Base-by-base conservation (phyloP, 352 stramenopile genomes). In the Peronospora belbahrii region DNA sequence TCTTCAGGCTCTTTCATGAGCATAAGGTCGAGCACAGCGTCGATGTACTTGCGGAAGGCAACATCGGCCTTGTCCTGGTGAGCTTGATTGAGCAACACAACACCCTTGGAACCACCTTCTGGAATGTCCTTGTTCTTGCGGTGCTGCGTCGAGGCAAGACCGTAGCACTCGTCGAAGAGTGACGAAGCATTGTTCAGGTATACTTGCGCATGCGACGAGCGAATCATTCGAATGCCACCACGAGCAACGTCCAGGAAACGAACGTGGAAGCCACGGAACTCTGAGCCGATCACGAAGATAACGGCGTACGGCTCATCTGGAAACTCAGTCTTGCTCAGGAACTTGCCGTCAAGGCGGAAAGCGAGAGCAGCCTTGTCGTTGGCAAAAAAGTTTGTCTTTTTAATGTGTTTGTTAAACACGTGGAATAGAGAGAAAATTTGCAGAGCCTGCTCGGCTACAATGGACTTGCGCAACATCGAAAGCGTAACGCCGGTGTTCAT, bases 81-180 rank as follows among this genome's bases (percentile, higher is more conserved):
- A 17, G 79, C 79, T 34, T 89, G 85, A 74, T 99, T 94, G 23
- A 98, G 82, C 25, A 99, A 70, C 25, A 95, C 65, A 1, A 99
- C 95, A 31, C 83, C 95, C 72, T 99, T 99, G 31, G 88, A 97
- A 42, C 96, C 96, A 35, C 96, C 96, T 65, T 99, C 96, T 1
- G 96, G 95, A 51, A 99, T 98, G 63, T 99, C 96, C 78, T 99
- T 99, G 78, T 99, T 99, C 74, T 99, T 99, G 30, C 97, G 82
- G 60, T 99, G 95, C 64, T 99, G 96, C 6, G 95, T 95, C 49
- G 88, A 98, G 0, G 94, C 94, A 4, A 99, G 67, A 8, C 85
- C 85, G 67, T 98, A 98, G 50, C 82, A 95, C 62, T 99, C 96
- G 52, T 98, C 93, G 52, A 97, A 98, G 32, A 98, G 94, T 39